Conservation (phyloP, 2,329 filamentous ascomycete species). For the Ilyonectria destructans region DNA sequence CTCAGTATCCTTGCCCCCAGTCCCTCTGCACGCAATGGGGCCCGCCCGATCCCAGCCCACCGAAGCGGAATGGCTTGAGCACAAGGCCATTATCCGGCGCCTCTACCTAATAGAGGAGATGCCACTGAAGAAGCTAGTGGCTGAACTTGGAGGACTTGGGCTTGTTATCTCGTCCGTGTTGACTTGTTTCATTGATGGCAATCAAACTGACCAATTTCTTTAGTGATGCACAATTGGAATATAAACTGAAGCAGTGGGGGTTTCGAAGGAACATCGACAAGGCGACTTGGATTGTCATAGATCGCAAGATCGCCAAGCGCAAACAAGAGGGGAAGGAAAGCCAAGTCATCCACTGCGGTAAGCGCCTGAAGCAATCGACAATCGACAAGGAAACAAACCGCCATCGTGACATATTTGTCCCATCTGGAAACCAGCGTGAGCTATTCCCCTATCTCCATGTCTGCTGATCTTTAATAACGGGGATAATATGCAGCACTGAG, state of each 20-base stretch:
- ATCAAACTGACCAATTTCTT: neutral
- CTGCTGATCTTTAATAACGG: neutral
- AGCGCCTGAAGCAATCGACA: conserved; percentile 12
- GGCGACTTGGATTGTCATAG: neutral
- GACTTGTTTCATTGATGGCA: too few species aligned
- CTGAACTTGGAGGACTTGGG: neutral
- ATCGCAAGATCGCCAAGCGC: conserved; percentile 14
- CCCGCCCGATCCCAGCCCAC: neutral
- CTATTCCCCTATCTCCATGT: neutral
- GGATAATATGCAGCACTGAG: neutral
- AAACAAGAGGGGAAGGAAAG: conserved; percentile 10
- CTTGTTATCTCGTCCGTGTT: conserved; percentile 13
- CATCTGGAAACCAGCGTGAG: neutral
- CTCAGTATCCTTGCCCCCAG: neutral
- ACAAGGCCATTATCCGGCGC: conserved; percentile 10
- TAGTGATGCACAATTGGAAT: conserved; percentile 12
- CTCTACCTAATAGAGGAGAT: conserved; percentile 2
- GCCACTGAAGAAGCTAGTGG: conserved; percentile 1
- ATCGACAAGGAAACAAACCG: conserved; percentile 11
- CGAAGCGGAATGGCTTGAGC: conserved; percentile 8
- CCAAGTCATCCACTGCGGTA: conserved; percentile 17
- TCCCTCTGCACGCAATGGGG: neutral
- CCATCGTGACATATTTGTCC: conserved; percentile 2
- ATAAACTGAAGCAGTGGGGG: conserved; percentile 11
- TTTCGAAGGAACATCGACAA: conserved; percentile 12